phyloP scores from a whole-genome alignment of 257 asterid genomes.

The Solanum ahanhuiri region DNA sequence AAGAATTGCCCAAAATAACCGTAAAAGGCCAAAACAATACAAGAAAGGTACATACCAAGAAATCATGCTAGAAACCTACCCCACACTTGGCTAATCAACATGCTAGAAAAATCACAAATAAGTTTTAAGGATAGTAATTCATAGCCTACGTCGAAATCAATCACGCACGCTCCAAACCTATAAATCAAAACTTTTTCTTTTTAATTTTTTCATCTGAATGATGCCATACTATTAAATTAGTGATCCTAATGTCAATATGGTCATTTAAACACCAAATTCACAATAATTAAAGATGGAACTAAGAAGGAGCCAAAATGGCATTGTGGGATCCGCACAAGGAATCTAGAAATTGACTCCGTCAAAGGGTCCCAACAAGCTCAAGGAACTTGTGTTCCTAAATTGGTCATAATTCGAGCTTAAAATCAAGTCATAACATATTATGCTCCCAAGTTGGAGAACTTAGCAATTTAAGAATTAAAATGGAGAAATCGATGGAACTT shows the following conservation, averaged over 20 bases:
- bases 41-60: not conserved
- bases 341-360: not conserved
- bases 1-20: not conserved
- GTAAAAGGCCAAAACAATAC: not conserved
- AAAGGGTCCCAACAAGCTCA: not conserved
- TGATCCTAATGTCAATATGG: not conserved
- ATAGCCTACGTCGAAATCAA: not conserved
- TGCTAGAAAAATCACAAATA: not conserved
- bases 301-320: not conserved
- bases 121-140: not conserved
- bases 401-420: not conserved
- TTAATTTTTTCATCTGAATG: not conserved
- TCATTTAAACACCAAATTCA: not conserved
- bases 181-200: not conserved
- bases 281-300: not conserved
- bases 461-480: not conserved
- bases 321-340: not conserved
- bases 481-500: not conserved
- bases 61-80: not conserved
- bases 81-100: not conserved
- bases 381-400: not conserved
- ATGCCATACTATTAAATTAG: not conserved
- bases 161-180: not conserved
- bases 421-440: not conserved
- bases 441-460: not conserved